Percentiles rank a stretch among this genome's conserved stretches.
Evolutionary conservation across 2,329 filamentous ascomycete species (phyloP).

Genomic region (Ophiosphaerella korrae): DNA sequence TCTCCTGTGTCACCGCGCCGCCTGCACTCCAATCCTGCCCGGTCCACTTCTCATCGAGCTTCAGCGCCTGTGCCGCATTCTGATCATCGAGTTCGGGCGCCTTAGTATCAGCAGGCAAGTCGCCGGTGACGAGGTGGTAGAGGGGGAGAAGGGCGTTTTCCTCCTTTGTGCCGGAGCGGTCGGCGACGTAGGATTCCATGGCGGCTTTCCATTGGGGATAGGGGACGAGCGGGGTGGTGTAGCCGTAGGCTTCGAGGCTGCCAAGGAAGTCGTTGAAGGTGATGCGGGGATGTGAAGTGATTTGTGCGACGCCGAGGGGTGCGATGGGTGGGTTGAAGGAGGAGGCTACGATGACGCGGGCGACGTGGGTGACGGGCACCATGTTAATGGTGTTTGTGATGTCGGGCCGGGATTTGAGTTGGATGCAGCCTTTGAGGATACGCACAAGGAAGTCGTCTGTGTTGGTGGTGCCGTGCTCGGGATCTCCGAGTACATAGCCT

Average conservation of each 20-base stretch:
- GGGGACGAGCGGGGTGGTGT: constrained; percentile 66
- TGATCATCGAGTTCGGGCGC: constrained; percentile 76
- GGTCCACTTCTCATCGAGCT: constrained; percentile 65
- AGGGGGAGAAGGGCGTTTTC: constrained; percentile 73
- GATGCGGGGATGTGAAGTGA: constrained; percentile 79
- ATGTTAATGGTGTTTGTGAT: constrained; percentile 89
- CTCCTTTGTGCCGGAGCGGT: constrained; percentile 60
- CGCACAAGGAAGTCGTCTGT: constrained; percentile 91
- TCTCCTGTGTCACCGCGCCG: constrained; percentile 63
- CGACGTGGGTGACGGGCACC: constrained; percentile 84
- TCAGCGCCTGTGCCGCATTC: constrained; percentile 69
- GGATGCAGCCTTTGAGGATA: constrained; percentile 84
- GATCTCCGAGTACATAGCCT: constrained; percentile 82
- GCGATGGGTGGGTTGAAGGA: constrained; percentile 66
- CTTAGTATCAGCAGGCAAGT: constrained; percentile 71
- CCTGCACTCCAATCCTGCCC: constrained; percentile 62
- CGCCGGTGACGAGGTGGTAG: constrained; percentile 73
- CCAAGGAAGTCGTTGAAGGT: constrained; percentile 79
- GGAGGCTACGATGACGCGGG: constrained; percentile 76
- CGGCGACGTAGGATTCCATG: constrained; percentile 71
- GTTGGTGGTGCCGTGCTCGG: constrained; percentile 69
- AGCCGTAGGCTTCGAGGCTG: constrained; percentile 73
- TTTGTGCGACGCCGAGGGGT: constrained; percentile 70
- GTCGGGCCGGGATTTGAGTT: constrained; percentile 72
- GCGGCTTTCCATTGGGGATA: constrained; percentile 72